These are phyloP conservation scores for Penicillium pancosmium DNA, from an alignment of 495 filamentous ascomycete species.

Conservation along the genomic window DNA sequence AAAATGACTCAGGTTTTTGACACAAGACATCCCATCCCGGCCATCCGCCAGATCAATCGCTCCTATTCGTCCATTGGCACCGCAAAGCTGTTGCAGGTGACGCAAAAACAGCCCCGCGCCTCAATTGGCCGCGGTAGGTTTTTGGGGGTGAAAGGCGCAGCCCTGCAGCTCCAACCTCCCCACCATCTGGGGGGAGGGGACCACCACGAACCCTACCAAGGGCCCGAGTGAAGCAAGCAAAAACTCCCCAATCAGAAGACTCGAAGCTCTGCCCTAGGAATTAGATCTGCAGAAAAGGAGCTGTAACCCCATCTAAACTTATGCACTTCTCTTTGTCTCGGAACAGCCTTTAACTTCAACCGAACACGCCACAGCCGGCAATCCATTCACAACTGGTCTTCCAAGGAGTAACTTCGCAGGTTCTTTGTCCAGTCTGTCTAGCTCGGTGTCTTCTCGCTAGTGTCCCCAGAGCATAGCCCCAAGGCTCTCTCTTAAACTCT, in stretches of 20 bases:
- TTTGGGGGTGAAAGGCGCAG: background rate
- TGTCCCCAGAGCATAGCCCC: conserved; percentile 1
- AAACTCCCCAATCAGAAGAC: background rate
- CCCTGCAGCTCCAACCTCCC: conserved; percentile 3
- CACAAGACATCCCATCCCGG: conserved; percentile 3
- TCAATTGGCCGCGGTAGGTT: conserved; percentile 1
- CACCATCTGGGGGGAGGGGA: background rate
- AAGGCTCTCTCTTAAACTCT: conserved; percentile 12
- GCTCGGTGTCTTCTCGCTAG: background rate
- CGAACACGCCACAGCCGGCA: conserved; percentile 9
- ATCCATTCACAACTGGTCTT: background rate
- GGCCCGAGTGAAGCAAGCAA: background rate
- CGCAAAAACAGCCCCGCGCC: conserved; percentile 1
- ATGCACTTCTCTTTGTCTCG: conserved; percentile 14
- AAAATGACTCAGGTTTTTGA: background rate
- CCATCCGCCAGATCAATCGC: conserved; percentile 3
- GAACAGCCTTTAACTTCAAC: background rate
- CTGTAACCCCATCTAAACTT: background rate
- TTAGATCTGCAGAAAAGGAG: background rate
- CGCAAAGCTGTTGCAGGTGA: background rate
- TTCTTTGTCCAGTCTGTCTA: background rate
- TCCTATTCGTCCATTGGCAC: background rate
- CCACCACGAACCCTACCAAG: background rate
- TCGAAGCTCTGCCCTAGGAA: background rate
- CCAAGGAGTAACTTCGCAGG: background rate